Conservation (phyloP, 352 stramenopile species). For the Globisporangium splendens region DNA sequence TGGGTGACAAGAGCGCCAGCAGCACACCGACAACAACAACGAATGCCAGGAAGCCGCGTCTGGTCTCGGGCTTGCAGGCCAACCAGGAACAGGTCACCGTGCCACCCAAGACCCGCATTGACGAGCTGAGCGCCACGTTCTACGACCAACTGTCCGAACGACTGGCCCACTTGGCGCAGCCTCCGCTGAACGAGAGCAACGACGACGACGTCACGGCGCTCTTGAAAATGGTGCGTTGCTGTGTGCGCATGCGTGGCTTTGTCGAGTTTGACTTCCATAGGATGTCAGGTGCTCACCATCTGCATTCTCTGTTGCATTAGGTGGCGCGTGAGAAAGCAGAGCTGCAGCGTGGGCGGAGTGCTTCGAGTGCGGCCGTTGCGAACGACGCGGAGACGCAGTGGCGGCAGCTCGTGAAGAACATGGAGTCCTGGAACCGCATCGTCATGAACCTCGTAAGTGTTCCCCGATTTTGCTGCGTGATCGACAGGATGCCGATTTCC, state of each 20-base stretch:
- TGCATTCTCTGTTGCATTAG: conserved; percentile 23
- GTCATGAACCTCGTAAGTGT: conserved; percentile 67
- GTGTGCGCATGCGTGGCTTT: background rate
- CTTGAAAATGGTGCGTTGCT: conserved; percentile 42
- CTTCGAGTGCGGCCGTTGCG: background rate
- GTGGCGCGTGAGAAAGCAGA: conserved; percentile 40
- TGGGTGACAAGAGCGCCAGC: conserved; percentile 29
- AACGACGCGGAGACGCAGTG: conserved; percentile 59
- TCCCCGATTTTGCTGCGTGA: background rate
- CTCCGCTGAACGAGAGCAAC: conserved; percentile 14
- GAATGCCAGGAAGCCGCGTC: conserved; percentile 20
- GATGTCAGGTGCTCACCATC: too few relatives aligned
- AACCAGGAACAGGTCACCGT: conserved; percentile 64
- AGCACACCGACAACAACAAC: conserved; percentile 19
- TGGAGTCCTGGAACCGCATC: conserved; percentile 86
- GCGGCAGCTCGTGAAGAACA: conserved; percentile 79
- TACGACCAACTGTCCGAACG: conserved; percentile 55
- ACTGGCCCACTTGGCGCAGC: conserved; percentile 29
- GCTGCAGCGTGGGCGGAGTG: conserved; percentile 14
- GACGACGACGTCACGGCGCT: conserved; percentile 29
- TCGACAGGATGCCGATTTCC: background rate
- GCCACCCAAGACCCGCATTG: conserved; percentile 51
- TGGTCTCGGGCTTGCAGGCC: conserved; percentile 41
- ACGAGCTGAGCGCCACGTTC: conserved; percentile 55
- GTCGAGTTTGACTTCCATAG: too few relatives aligned